phyloP scores from a whole-genome alignment of 202 grass and related monocot genomes.

The Miscanthus sacchariflorus region DNA sequence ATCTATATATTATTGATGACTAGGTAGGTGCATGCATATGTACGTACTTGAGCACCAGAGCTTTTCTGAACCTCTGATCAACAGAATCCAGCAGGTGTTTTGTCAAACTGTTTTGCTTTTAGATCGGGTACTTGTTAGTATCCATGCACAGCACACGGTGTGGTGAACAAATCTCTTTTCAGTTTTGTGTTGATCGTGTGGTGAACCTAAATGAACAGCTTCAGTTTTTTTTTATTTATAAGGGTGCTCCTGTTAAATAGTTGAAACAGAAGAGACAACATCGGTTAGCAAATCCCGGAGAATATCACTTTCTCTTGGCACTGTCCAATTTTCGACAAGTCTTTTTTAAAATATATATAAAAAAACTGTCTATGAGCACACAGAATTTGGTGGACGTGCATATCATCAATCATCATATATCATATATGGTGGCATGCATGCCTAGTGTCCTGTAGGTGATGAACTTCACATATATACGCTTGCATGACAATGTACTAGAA shows the following conservation, averaged over 20 bases:
- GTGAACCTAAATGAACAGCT: neutral
- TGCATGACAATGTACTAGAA: neutral
- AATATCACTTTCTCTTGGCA: neutral
- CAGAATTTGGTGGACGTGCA: conserved; percentile 6
- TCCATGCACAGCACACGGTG: conserved; percentile 21
- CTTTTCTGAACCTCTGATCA: conserved; percentile 1
- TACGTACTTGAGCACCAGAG: conserved; percentile 4
- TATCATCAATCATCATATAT: neutral
- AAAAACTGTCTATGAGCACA: neutral
- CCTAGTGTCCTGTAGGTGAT: neutral
- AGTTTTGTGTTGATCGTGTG: neutral
- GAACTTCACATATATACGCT: neutral
- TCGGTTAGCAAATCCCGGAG: neutral
- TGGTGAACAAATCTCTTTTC: neutral
- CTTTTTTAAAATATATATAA: too few species aligned
- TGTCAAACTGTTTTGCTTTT: conserved; percentile 34
- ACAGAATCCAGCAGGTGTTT: neutral
- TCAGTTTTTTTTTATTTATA: neutral
- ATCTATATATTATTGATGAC: conserved; percentile 19
- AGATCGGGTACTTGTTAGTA: conserved; percentile 9
- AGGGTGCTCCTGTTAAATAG: neutral
- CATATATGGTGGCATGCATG: neutral
- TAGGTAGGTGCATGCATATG: neutral
- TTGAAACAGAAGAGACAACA: neutral
- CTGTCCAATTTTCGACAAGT: neutral